phyloP scores from a whole-genome alignment of 352 stramenopile species.

The Pythium apleroticum region DNA sequence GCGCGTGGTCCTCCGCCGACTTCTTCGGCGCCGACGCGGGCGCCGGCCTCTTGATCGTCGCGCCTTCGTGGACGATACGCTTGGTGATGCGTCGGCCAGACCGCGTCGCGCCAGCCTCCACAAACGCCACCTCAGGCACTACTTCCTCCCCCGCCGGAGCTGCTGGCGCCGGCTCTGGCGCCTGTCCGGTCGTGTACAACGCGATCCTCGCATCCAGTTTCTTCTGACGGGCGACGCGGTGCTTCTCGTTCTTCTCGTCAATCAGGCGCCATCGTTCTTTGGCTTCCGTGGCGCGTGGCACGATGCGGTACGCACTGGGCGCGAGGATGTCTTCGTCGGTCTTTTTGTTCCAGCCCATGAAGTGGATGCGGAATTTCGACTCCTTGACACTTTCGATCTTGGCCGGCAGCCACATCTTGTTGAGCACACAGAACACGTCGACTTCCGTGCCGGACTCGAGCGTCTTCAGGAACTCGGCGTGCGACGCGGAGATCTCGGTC shows the following conservation, averaged over 20 bases:
- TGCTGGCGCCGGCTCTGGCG: not conserved
- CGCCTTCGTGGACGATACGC: constrained; percentile 41
- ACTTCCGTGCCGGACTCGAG: constrained; percentile 43
- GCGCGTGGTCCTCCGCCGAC: constrained; percentile 16
- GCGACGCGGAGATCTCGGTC: constrained; percentile 1
- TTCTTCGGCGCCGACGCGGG: constrained; percentile 32
- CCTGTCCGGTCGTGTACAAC: not conserved
- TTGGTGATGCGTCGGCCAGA: constrained; percentile 70
- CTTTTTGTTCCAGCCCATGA: constrained; percentile 65
- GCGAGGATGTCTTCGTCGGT: constrained; percentile 50
- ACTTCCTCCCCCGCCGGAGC: not conserved
- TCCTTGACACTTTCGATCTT: constrained; percentile 45
- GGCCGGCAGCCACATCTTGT: constrained; percentile 56
- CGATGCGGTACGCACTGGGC: constrained; percentile 36
- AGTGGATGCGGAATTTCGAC: constrained; percentile 46
- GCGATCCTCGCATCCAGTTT: constrained; percentile 19
- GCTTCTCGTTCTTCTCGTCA: constrained; percentile 48
- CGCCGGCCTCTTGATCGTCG: constrained; percentile 24
- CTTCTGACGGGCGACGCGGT: constrained; percentile 29
- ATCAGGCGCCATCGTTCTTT: constrained; percentile 39
- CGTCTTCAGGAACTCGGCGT: constrained; percentile 29
- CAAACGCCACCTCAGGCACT: constrained; percentile 35
- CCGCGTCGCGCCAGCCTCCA: constrained; percentile 59
- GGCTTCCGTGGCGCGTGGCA: constrained; percentile 39
- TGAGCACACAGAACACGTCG: constrained; percentile 57